Percentiles rank a stretch among this genome's conserved stretches.
Evolutionary conservation across 2,329 filamentous ascomycete genomes (phyloP).

Genomic region (Fusarium miscanthi): DNA sequence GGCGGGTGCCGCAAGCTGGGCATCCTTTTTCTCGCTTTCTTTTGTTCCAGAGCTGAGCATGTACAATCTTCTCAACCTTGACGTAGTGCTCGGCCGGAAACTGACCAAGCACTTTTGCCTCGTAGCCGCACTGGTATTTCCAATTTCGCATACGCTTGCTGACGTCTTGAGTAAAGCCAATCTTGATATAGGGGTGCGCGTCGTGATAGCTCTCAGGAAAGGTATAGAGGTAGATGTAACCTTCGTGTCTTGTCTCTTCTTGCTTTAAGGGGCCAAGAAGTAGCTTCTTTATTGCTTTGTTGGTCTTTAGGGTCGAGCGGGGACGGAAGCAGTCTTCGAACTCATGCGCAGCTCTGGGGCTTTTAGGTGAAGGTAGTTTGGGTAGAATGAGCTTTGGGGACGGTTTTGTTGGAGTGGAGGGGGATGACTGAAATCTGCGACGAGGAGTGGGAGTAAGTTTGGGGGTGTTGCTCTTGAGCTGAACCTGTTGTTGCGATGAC

Average conservation of each 20-base stretch:
- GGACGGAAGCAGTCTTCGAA: constrained; percentile 32
- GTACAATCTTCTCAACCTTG: constrained; percentile 47
- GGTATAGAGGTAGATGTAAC: constrained; percentile 44
- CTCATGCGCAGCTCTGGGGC: constrained; percentile 10
- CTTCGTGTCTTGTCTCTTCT: constrained; percentile 1
- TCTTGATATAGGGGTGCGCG: constrained; percentile 44
- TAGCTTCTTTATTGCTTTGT: constrained; percentile 28
- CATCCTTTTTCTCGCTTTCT: constrained; percentile 43
- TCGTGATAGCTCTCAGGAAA: constrained; percentile 34
- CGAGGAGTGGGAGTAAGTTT: neutral
- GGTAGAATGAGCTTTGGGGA: neutral
- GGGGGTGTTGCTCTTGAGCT: neutral
- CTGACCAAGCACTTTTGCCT: constrained; percentile 25
- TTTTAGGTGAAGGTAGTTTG: neutral
- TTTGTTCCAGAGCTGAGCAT: constrained; percentile 43
- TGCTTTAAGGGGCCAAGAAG: constrained; percentile 9
- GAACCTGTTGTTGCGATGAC: neutral
- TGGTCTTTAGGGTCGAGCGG: constrained; percentile 17
- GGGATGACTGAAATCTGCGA: neutral
- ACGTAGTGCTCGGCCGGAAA: constrained; percentile 34
- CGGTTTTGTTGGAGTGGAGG: neutral
- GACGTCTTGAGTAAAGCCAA: constrained; percentile 43
- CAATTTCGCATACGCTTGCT: constrained; percentile 41
- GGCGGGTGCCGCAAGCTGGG: constrained; percentile 34
- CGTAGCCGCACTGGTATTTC: constrained; percentile 42